phyloP scores from a whole-genome alignment of 495 filamentous ascomycete species.

The Amphirosellinia nigrospora region DNA sequence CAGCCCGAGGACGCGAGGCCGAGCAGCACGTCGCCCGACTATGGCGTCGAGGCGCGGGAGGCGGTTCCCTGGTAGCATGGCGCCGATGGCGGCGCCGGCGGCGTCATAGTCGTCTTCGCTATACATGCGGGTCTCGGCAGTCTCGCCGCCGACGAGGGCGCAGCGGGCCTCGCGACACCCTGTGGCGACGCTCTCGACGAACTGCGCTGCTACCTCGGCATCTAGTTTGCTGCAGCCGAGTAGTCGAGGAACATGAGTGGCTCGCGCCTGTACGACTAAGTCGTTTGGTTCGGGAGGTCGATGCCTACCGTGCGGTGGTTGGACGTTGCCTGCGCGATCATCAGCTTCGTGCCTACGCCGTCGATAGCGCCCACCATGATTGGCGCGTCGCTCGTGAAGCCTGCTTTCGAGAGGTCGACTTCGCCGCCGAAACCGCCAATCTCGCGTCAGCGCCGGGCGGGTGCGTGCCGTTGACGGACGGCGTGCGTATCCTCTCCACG shows the following conservation, averaged over 20 bases:
- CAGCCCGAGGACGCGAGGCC: slow-evolving; percentile 80
- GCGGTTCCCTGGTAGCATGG: slow-evolving; percentile 69
- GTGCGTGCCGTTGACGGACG: slow-evolving; percentile 78
- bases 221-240: slow-evolving; percentile 87
- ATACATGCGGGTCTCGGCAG: slow-evolving; percentile 94
- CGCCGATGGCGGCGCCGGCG: slow-evolving; percentile 84
- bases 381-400: slow-evolving; percentile 70
- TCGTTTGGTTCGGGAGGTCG: slow-evolving; percentile 99
- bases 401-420: slow-evolving; percentile 78
- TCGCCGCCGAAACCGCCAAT: slow-evolving; percentile 96
- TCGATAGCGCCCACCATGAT: slow-evolving; percentile 90
- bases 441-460: slow-evolving; percentile 87
- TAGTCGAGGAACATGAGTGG: slow-evolving; percentile 96
- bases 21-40: slow-evolving; percentile 78
- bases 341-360: slow-evolving; percentile 95
- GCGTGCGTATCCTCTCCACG: slow-evolving; percentile 86
- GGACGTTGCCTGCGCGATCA: slow-evolving; percentile 84
- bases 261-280: slow-evolving; percentile 89
- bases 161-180: slow-evolving; percentile 84
- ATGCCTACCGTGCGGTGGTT: slow-evolving; percentile 94
- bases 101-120: slow-evolving; percentile 84
- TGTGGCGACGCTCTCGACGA: slow-evolving; percentile 84
- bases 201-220: slow-evolving; percentile 73
- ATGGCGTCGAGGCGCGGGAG: slow-evolving; percentile 80
- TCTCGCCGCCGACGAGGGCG: slow-evolving; percentile 93